A percentile compares a stretch with the other conserved stretches of the same genome.
phyloP scores from a whole-genome alignment of 352 stramenopile species.

The Stephanocyclus meneghinianus region DNA sequence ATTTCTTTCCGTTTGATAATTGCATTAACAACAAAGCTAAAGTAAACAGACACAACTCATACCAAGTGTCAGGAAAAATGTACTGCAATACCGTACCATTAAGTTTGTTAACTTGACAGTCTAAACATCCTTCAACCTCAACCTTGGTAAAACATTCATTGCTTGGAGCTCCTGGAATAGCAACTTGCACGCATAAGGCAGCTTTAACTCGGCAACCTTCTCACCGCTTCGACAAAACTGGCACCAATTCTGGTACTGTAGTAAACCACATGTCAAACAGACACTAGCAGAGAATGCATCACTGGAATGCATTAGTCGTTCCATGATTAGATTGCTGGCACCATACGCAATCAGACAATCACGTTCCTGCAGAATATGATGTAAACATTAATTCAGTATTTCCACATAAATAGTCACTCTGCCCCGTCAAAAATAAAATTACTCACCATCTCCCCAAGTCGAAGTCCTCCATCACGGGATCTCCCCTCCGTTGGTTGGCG shows the following conservation, averaged over 20 bases:
- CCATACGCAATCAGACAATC: conserved; percentile 99
- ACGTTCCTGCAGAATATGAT: conserved; percentile 81
- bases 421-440: neutral
- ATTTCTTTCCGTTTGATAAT: neutral
- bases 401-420: neutral
- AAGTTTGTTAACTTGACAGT: neutral
- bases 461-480: conserved; percentile 95
- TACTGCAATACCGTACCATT: no score
- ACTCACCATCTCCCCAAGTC: conserved; percentile 96
- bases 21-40: neutral
- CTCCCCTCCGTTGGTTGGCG: conserved; percentile 98
- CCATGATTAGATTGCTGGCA: conserved; percentile 98
- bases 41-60: neutral
- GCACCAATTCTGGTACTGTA: conserved; percentile 97
- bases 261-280: conserved; percentile 94
- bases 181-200: conserved; percentile 98
- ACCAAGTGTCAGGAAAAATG: no score
- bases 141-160: conserved; percentile 98
- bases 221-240: conserved; percentile 97
- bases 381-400: neutral
- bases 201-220: conserved; percentile 94
- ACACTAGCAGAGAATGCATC: conserved; percentile 99
- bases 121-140: conserved; percentile 93
- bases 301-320: conserved; percentile 98
- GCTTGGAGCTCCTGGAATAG: conserved; percentile 92